Base-by-base conservation (phyloP, 1,284 basidiomycete genomes). In the Moesziomyces aphidis region DNA sequence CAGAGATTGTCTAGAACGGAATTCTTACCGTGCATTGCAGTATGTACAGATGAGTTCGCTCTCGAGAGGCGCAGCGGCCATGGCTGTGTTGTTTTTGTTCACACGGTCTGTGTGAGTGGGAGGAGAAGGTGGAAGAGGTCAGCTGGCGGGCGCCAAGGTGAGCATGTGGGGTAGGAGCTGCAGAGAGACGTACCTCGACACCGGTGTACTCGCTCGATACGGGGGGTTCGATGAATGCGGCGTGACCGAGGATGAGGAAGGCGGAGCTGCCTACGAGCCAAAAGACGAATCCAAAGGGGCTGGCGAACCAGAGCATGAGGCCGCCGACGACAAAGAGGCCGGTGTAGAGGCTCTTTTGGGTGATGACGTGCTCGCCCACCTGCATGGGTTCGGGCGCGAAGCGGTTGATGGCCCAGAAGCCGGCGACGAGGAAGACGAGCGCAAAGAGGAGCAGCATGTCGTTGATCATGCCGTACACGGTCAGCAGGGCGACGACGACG, bases 401-500 rank as follows among this genome's bases (percentile, higher is more conserved):
- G 81, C 89, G 90, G 87, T 94, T 95, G 87, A 98, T 96, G 48
- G 90, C 89, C 36, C 90, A 86, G 86, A 97, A 98, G 3, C 96
- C 96, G 50, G 93, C 93, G 72, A 95, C 90, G 77, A 99, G 90
- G 88, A 98, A 95, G 42, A 87, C 89, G 69, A 97, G 87, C 5
- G 95, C 90, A 79, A 96, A 87, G 71, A 98, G 89, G 49, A 99
- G 90, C 44, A 90, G 85, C 8, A 89, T 89, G 86, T 93, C 95
- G 68, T 92, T 94, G 79, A 98, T 85, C 92, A 98, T 85, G 19
- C 95, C 93, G 85, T 97, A 99, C 61, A 98, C 89, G 19, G 91
- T 92, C 59, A 98, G 89, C 50, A 91, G 85, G 54, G 88, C 90
- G 21, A 97, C 88, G 77, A 98, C 89, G 80, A 97, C 86, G 46